Evolutionary conservation across 257 asterid species (phyloP).

Genomic region (Fraxinus excelsior): DNA sequence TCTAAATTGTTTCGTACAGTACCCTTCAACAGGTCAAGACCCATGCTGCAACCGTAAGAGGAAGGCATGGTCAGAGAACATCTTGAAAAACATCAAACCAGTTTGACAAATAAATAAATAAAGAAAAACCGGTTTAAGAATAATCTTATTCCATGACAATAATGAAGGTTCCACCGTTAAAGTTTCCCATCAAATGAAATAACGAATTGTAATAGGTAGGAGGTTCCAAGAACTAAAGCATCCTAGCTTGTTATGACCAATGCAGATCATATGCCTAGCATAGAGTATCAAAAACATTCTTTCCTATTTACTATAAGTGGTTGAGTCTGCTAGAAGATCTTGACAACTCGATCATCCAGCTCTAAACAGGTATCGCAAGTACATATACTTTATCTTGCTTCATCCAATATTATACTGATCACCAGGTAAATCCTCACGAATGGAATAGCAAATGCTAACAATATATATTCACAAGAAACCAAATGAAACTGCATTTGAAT

Average conservation of each 20-base stretch:
- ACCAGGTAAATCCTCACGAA: background rate
- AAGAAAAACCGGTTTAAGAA: too few relatives aligned
- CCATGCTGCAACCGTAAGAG: slow-evolving; percentile 65
- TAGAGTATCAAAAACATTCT: background rate
- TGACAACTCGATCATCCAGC: background rate
- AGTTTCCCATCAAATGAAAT: background rate
- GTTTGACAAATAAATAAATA: background rate
- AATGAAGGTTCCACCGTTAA: background rate
- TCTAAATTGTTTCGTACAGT: slow-evolving; percentile 77
- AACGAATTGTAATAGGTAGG: background rate
- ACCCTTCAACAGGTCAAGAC: slow-evolving; percentile 88
- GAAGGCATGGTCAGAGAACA: background rate
- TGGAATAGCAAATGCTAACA: background rate
- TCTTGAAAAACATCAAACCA: background rate
- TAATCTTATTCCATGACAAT: background rate
- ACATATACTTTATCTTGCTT: background rate
- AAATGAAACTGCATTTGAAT: background rate
- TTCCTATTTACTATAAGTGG: background rate
- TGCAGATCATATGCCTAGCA: background rate
- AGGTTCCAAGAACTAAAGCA: background rate
- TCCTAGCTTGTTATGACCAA: background rate
- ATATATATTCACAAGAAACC: background rate
- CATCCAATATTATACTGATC: background rate
- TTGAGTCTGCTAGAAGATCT: background rate
- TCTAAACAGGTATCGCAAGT: background rate